A percentile compares a stretch with the other conserved stretches of the same genome.
These are phyloP conservation scores for Boletus hoseneyae DNA, from an alignment of 1,284 basidiomycete genomes.

Conservation along the genomic window DNA sequence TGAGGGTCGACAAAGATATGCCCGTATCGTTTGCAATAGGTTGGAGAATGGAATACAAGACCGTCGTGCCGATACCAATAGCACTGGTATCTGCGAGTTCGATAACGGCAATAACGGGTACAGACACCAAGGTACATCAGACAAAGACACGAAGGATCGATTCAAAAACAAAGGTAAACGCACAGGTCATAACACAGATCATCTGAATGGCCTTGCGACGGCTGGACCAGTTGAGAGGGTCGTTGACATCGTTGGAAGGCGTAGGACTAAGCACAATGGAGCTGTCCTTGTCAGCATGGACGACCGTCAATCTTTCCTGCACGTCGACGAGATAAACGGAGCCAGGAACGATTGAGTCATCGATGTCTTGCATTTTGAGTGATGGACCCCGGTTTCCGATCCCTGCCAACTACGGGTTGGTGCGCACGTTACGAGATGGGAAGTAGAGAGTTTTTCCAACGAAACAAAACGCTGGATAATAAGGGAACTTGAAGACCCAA, in stretches of 20 bases:
- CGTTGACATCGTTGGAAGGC: conserved; percentile 17
- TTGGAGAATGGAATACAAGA: conserved; percentile 17
- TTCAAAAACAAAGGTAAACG: not conserved
- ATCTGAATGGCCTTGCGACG: conserved; percentile 14
- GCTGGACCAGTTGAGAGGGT: conserved; percentile 17
- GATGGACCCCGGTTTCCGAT: too few relatives aligned
- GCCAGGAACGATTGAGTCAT: conserved; percentile 13
- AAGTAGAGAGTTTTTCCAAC: not conserved
- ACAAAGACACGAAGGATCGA: not conserved
- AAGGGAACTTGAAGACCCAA: conserved; percentile 1
- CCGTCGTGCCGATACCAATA: conserved; percentile 17
- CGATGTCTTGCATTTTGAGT: conserved; percentile 10
- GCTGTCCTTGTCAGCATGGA: conserved; percentile 9
- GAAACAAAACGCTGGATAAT: not conserved
- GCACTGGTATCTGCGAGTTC: conserved; percentile 7
- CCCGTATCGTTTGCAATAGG: conserved; percentile 17
- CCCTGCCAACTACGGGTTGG: too few relatives aligned
- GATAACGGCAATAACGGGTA: too few relatives aligned
- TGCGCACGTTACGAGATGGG: not conserved
- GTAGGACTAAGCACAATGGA: conserved; percentile 19
- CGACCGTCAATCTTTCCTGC: conserved; percentile 11
- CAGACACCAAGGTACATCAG: too few relatives aligned
- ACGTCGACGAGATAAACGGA: conserved; percentile 19
- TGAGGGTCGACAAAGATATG: conserved; percentile 15
- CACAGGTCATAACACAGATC: conserved; percentile 17